Percentiles rank a stretch among this genome's conserved stretches.
Conservation (phyloP, 2,329 filamentous ascomycete genomes). For the Beauveria scarabaeidicola region DNA sequence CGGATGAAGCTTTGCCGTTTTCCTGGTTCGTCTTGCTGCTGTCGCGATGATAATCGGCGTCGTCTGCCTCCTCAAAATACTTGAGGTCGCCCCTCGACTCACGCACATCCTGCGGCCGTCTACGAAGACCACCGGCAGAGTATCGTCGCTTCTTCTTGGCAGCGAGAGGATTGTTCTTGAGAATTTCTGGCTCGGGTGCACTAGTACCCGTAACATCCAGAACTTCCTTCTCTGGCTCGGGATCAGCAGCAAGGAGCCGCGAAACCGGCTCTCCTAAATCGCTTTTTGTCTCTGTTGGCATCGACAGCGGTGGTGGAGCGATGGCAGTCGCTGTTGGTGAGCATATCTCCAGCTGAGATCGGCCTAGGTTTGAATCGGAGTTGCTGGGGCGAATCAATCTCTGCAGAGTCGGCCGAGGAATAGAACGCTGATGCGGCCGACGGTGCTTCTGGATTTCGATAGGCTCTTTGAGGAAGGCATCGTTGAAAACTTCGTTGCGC, state of each 20-base stretch:
- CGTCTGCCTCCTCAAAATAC: slow-evolving; percentile 84
- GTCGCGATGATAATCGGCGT: slow-evolving; percentile 49
- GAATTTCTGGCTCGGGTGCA: slow-evolving; percentile 52
- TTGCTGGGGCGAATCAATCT: slow-evolving; percentile 35
- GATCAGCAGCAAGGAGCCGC: slow-evolving; percentile 20
- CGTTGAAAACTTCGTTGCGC: slow-evolving; percentile 84
- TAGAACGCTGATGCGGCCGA: slow-evolving; percentile 57
- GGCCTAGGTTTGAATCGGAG: slow-evolving; percentile 34
- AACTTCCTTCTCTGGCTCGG: slow-evolving; percentile 30
- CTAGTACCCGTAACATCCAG: slow-evolving; percentile 56
- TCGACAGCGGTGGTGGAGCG: not conserved
- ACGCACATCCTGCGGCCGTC: slow-evolving; percentile 63
- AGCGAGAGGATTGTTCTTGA: slow-evolving; percentile 32
- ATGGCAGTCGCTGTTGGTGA: not conserved
- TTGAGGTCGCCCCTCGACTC: slow-evolving; percentile 70
- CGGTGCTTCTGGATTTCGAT: slow-evolving; percentile 74
- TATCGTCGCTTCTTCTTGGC: slow-evolving; percentile 61
- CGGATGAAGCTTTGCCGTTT: not conserved
- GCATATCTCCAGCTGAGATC: slow-evolving; percentile 3
- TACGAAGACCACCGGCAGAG: slow-evolving; percentile 74
- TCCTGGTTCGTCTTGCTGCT: not conserved
- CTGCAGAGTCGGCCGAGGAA: slow-evolving; percentile 46
- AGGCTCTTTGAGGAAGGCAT: slow-evolving; percentile 79
- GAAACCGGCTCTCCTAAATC: slow-evolving; percentile 23
- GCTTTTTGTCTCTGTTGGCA: slow-evolving; percentile 23